Base-by-base conservation (phyloP, 176 grass and related monocot genomes). In the Eragrostis curvula region DNA sequence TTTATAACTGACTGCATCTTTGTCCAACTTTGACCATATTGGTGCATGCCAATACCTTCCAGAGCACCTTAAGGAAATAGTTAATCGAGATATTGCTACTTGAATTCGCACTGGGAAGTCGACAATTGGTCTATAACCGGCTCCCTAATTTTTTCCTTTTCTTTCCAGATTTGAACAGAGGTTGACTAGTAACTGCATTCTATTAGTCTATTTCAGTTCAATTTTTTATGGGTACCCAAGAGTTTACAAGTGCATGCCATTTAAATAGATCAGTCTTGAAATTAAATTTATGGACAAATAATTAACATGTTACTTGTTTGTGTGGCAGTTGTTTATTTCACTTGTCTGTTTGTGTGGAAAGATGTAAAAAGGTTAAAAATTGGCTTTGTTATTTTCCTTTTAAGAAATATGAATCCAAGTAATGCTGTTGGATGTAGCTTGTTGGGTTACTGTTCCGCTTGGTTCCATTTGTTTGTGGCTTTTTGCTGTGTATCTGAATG, bases 1-100 rank as follows among this genome's bases (percentile, higher is more conserved):
- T 81, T 42, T 47, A 27, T 57, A 77, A 61, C 28, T 24, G 40
- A 57, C 66, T 29, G 11, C 65, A 32, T 70, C 71, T 85, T 77
- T 82, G 28, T 72, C 5, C 25, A 46, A 76, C 15, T 68, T 36
- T 85, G 46, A 45, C 18, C 45, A 32, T 12, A 74, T 9, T 12
- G 43, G 52, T 65, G 68, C 46, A 23, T n/a, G 36, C 14, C 13
- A 29, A 72, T 68, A 47, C 44, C 21, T 52, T 36, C 66, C 29
- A 46, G 20, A 47, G 13, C 80, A 68, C 44, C 68, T 49, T 74
- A 29, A 47, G 27, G 8, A 71, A 62, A 15, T 63, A 83, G 32
- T 81, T 60, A 63, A 57, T 68, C 49, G n/a, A 73, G 5, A 21
- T 36, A 36, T 4, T 36, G 32, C 21, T 20, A 25, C 39, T 41